Evolutionary conservation across 2,329 filamentous ascomycete genomes (phyloP), one percentile per base, ranked within the genome.

Genomic region (Pseudohalonectria lignicola): DNA sequence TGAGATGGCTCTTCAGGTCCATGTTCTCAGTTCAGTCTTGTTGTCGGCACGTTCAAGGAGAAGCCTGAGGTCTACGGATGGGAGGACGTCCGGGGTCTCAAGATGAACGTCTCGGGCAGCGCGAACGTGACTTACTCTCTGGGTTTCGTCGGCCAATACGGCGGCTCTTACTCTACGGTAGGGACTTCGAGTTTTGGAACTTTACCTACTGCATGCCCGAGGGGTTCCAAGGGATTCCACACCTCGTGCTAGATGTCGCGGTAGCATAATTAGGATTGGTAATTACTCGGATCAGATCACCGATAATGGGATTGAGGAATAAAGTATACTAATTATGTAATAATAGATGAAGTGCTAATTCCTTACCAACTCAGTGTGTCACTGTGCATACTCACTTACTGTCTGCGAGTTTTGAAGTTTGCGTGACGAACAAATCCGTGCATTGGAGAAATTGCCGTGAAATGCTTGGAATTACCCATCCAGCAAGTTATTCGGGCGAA

Each of bases 11-110:
- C 48, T 72, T 33, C 47, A 65, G 26, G 56, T 60, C 1, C 49
- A 60, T 19, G 64, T 70, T 71, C 66, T 18, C 53, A 63, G 13
- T 76, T 76, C 48, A 64, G 60, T 1, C 61, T 76, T 18, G 45
- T 71, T 3, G 61, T 76, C 0, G 65, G 63, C 0, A 66, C 67
- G 3, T 66, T 69, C 6, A 43, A 44, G n/a, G 52, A 55, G 3
- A 64, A 61, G 45, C 56, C 54, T 5, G 67, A 67, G 23, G 53
- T 76, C 1, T 31, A 47, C 0, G 51, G 56, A 2, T 72, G 69
- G 61, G 53, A 49, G 0, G 70, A 73, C 43, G 53, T 75, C 0
- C 61, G 64, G 23, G 69, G 70, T 1, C 42, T 74, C 3, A 49
- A 53, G 2, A 59, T 76, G 0, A 56, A 52, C 1, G 56, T 72